These are phyloP conservation scores for Chlorella ohadii DNA, from an alignment of 139 green algal species.

Conservation along the genomic window DNA sequence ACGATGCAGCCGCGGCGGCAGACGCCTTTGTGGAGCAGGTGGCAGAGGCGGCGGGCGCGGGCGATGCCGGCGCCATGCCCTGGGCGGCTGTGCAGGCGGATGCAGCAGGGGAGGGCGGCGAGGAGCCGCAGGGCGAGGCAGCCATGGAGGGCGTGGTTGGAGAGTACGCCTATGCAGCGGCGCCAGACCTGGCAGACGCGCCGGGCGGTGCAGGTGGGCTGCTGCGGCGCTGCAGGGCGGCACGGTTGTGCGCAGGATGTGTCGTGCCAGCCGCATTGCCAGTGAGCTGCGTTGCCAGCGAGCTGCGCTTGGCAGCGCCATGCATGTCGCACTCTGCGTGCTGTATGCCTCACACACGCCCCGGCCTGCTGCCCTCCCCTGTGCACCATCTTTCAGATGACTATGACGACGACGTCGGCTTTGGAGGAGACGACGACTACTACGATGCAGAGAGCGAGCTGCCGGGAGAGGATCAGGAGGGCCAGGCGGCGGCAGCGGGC, in stretches of 20 bases:
- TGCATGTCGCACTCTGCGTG: background rate
- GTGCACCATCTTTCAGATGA: background rate
- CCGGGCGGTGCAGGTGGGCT: background rate
- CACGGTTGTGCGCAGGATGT: no score
- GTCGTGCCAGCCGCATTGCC: background rate
- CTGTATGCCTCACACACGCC: no score
- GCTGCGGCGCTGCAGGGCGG: background rate
- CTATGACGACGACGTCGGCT: constrained; percentile 5
- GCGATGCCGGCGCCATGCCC: background rate
- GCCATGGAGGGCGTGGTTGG: constrained; percentile 23
- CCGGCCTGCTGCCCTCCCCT: no score
- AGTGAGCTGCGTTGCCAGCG: background rate
- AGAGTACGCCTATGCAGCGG: constrained; percentile 24
- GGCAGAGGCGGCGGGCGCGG: background rate
- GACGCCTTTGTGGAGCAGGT: constrained; percentile 39
- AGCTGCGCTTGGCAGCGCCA: background rate
- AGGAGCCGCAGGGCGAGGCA: background rate
- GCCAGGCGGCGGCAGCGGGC: background rate
- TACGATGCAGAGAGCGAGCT: constrained; percentile 3
- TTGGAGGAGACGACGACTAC: constrained; percentile 26
- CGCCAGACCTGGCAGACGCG: background rate
- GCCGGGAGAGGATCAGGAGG: background rate
- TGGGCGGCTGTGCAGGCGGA: background rate
- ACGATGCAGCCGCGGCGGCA: constrained; percentile 20
- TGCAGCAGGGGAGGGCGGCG: background rate